A percentile compares a stretch with the other conserved stretches of the same genome.
Conservation (phyloP, 345 rosid species). For the Lumnitzera racemosa region DNA sequence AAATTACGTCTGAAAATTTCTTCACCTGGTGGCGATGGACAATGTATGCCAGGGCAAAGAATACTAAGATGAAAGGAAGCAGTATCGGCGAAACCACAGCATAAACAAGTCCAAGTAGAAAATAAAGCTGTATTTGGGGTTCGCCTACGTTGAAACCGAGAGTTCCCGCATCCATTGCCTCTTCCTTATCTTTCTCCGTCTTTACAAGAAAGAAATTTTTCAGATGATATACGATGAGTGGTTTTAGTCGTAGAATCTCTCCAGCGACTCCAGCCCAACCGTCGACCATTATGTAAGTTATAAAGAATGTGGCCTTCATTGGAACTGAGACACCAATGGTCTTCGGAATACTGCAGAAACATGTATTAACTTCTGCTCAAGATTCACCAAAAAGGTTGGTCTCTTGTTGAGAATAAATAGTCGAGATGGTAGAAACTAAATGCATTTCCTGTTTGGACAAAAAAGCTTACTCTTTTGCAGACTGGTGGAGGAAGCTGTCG, state of each 20-base stretch:
- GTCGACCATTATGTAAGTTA: conserved; percentile 90
- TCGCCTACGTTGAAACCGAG: conserved; percentile 84
- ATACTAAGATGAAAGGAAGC: conserved; percentile 78
- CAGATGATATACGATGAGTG: conserved; percentile 70
- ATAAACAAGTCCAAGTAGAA: conserved; percentile 90
- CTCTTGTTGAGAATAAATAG: neutral
- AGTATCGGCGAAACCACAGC: conserved; percentile 83
- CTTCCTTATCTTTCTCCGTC: conserved; percentile 88
- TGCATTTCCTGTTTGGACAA: neutral
- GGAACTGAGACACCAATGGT: conserved; percentile 88
- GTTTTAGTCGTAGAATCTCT: conserved; percentile 76
- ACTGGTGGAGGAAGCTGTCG: conserved; percentile 68
- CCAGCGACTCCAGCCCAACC: conserved; percentile 99
- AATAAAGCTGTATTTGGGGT: conserved; percentile 92
- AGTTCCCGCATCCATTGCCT: conserved; percentile 98
- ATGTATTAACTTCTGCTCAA: neutral
- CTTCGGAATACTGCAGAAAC: conserved; percentile 68
- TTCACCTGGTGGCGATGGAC: conserved; percentile 92
- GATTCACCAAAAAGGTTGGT: neutral
- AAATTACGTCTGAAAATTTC: neutral
- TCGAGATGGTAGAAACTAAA: neutral
- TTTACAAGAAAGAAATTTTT: conserved; percentile 79
- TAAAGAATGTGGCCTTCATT: conserved; percentile 96
- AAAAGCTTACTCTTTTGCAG: conserved; percentile 74
- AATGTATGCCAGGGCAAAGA: conserved; percentile 73